Base-by-base conservation (phyloP, 371 early-diverging fungal genomes). In the Mortierella sp. region DNA sequence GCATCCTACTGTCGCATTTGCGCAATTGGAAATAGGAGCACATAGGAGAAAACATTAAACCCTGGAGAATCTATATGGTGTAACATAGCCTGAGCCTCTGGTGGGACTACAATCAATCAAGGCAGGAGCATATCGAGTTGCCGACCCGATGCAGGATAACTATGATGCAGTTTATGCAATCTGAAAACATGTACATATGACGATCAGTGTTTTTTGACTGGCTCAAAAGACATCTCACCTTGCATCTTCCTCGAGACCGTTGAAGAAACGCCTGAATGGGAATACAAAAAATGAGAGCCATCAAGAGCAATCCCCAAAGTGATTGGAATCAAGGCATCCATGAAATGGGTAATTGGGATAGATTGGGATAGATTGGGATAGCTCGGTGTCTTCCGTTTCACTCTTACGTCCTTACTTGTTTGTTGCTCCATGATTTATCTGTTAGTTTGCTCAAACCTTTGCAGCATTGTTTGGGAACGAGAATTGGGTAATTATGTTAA, bases 241-340 rank as follows among this genome's bases (percentile, higher is more conserved):
- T n/a, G n/a, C 16, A n/a, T n/a, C n/a, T 50, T n/a, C n/a, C 16
- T n/a, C 16, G 5, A 16, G 50, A 50, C 50, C n/a, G 50, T 50
- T 50, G n/a, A n/a, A n/a, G 8, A 50, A n/a, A 50, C 16, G n/a
- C n/a, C 8, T 50, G 50, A 50, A 50, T n/a, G n/a, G 50, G 50
- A n/a, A 50, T 5, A 50, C 50, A n/a, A n/a, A 50, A 50, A 50
- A n/a, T n/a, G n/a, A 50, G n/a, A 50, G n/a, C 50, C 50, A 50
- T n/a, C 4, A 50, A 50, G 50, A 50, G 50, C 50, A 16, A n/a
- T n/a, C n/a, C 50, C 2, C 50, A n/a, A 50, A 50, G n/a, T 16
- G 21, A 3, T 50, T 50, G 50, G 3, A 50, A n/a, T n/a, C 50
- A 50, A 50, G 50, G n/a, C n/a, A 50, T 50, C 50, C 50, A 43